phyloP scores from a whole-genome alignment of 495 filamentous ascomycete species.

The Annulohypoxylon stygium region DNA sequence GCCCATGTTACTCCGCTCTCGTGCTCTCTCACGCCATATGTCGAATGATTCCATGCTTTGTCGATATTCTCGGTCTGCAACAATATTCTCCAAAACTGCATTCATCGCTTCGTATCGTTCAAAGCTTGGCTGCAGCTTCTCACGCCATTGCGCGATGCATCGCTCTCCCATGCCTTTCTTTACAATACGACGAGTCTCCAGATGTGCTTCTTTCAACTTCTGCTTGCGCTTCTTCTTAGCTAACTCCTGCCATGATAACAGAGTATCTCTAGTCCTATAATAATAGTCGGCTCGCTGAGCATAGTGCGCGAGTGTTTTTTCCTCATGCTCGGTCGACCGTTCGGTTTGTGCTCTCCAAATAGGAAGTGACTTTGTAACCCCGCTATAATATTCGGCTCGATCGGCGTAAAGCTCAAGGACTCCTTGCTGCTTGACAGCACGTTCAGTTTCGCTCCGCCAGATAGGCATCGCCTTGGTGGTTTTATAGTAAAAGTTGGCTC shows the following conservation, averaged over 20 bases:
- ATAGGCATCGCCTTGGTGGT: slow-evolving; percentile 43
- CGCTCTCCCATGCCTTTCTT: slow-evolving; percentile 52
- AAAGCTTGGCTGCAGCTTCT: slow-evolving; percentile 46
- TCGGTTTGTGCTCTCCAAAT: slow-evolving; percentile 50
- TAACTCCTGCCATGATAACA: slow-evolving; percentile 43
- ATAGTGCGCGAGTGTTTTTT: slow-evolving; percentile 37
- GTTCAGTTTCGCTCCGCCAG: slow-evolving; percentile 46
- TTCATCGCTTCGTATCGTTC: slow-evolving; percentile 44
- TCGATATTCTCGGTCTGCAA: slow-evolving; percentile 43
- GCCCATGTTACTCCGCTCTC: slow-evolving; percentile 35
- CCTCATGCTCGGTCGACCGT: slow-evolving; percentile 24
- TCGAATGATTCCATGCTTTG: slow-evolving; percentile 56
- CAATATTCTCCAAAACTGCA: slow-evolving; percentile 34
- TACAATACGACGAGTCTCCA: slow-evolving; percentile 51
- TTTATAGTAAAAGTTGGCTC: slow-evolving; percentile 48
- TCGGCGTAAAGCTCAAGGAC: slow-evolving; percentile 41
- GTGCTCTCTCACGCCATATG: slow-evolving; percentile 57
- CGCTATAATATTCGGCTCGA: slow-evolving; percentile 47
- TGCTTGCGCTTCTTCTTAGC: slow-evolving; percentile 49
- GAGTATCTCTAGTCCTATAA: slow-evolving; percentile 41
- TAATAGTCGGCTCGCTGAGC: slow-evolving; percentile 49
- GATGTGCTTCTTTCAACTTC: slow-evolving; percentile 48
- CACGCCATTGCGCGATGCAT: slow-evolving; percentile 48
- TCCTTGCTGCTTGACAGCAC: slow-evolving; percentile 32
- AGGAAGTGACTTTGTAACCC: slow-evolving; percentile 45